Conservation (phyloP, 1,284 basidiomycete species). For the Ceratobasidium papillatum region DNA sequence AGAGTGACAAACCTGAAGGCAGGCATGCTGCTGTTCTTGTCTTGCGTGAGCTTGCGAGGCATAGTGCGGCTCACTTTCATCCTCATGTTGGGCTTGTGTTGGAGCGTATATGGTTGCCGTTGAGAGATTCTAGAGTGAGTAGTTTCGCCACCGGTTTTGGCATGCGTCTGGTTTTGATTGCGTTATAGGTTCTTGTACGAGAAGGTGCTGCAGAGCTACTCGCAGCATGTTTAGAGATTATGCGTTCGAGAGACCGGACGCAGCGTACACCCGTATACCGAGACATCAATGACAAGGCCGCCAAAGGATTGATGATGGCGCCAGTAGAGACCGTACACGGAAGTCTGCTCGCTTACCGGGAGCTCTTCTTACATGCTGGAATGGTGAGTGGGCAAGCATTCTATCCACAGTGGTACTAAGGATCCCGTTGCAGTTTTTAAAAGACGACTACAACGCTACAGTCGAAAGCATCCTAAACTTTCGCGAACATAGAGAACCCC, state of each 20-base stretch:
- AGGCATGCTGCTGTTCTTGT: constrained; percentile 88
- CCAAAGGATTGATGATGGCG: constrained; percentile 77
- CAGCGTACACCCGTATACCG: constrained; percentile 50
- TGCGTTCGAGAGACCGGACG: constrained; percentile 67
- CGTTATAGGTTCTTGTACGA: constrained; percentile 60
- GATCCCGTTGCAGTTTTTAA: constrained; percentile 77
- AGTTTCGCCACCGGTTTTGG: background rate
- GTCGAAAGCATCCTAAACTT: constrained; percentile 92
- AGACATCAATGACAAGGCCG: constrained; percentile 90
- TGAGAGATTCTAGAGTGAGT: constrained; percentile 81
- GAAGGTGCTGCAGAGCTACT: constrained; percentile 92
- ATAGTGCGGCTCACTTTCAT: constrained; percentile 86
- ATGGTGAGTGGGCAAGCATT: constrained; percentile 65
- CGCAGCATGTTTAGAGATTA: constrained; percentile 87
- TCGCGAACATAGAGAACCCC: constrained; percentile 84
- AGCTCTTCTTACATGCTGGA: constrained; percentile 91
- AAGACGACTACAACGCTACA: constrained; percentile 86
- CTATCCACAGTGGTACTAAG: constrained; percentile 43
- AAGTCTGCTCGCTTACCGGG: constrained; percentile 90
- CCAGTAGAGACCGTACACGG: constrained; percentile 89
- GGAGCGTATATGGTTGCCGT: constrained; percentile 88
- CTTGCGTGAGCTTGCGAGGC: constrained; percentile 87
- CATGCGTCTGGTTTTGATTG: constrained; percentile 30
- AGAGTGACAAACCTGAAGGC: constrained; percentile 66
- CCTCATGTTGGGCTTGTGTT: constrained; percentile 86